Evolutionary conservation across 1,284 basidiomycete species (phyloP).

Genomic region (Pseudozyma hubeiensis): DNA sequence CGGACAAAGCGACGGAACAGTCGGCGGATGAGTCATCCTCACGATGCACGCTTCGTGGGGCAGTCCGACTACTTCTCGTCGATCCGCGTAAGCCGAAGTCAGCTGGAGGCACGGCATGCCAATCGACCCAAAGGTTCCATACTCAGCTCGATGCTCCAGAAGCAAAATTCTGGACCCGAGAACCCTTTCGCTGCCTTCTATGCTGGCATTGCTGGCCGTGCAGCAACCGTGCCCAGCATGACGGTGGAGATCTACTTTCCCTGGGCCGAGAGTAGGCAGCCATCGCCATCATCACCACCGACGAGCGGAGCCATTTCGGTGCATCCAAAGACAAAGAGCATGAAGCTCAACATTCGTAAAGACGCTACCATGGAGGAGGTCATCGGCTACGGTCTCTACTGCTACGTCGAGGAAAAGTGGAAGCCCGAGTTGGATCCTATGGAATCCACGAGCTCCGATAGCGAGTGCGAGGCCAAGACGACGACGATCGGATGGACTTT

Average conservation of each 20-base stretch:
- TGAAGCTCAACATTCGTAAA: constrained; percentile 77
- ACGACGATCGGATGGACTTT: constrained; percentile 92
- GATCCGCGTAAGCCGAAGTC: constrained; percentile 31
- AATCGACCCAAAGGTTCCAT: constrained; percentile 43
- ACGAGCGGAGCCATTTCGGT: constrained; percentile 49
- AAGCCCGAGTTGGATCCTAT: constrained; percentile 76
- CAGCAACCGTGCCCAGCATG: constrained; percentile 69
- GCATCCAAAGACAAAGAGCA: constrained; percentile 63
- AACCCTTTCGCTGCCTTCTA: constrained; percentile 71
- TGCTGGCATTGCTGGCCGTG: constrained; percentile 69
- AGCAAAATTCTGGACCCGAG: constrained; percentile 46
- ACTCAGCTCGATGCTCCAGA: constrained; percentile 47
- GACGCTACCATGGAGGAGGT: constrained; percentile 95
- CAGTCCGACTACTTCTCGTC: constrained; percentile 49
- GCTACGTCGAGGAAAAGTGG: constrained; percentile 88
- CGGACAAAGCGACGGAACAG: constrained; percentile 17
- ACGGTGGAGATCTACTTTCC: constrained; percentile 88
- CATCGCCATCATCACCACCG: constrained; percentile 26
- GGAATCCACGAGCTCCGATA: constrained; percentile 65
- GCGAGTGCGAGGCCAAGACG: constrained; percentile 75
- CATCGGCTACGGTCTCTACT: constrained; percentile 90
- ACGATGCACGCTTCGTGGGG: constrained; percentile 7
- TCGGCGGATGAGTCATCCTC: constrained; percentile 20
- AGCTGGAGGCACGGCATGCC: constrained; percentile 46
- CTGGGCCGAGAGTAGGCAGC: constrained; percentile 73